These are phyloP conservation scores for Pyrus communis DNA, from an alignment of 306 rosid species.

Conservation along the genomic window DNA sequence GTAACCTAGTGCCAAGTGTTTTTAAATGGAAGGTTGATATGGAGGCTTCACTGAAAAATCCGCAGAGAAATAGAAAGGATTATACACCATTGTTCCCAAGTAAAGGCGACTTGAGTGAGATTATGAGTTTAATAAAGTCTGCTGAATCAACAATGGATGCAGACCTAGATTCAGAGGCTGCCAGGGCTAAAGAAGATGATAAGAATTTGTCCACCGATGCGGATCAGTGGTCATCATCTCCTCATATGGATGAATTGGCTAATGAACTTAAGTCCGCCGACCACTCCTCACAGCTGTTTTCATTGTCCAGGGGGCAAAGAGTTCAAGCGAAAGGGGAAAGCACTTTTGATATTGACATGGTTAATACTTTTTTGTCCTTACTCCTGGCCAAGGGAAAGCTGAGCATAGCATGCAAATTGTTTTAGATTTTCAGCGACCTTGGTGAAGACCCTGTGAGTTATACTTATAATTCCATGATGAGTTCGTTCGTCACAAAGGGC, in stretches of 20 bases:
- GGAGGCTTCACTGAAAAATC: constrained; percentile 68
- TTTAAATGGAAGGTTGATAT: constrained; percentile 68
- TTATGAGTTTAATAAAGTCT: constrained; percentile 29
- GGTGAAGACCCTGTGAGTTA: no score
- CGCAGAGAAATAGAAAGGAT: constrained; percentile 48
- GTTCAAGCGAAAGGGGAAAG: constrained; percentile 44
- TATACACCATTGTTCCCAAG: constrained; percentile 51
- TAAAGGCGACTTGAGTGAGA: constrained; percentile 51
- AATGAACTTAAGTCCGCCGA: constrained; percentile 29
- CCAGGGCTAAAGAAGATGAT: constrained; percentile 16
- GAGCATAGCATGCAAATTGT: no score
- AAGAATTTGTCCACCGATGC: constrained; percentile 4
- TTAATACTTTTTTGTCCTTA: no score
- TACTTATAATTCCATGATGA: background rate
- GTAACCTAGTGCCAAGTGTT: constrained; percentile 36
- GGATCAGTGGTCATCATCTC: constrained; percentile 79
- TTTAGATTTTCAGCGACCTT: no score
- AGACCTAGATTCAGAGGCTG: constrained; percentile 8
- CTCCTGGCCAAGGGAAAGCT: no score
- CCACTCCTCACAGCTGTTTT: constrained; percentile 32
- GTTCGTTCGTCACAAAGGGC: no score
- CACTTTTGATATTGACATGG: constrained; percentile 7
- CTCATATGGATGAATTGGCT: constrained; percentile 71
- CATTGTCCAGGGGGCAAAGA: constrained; percentile 47
- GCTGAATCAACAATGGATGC: constrained; percentile 12